Percentiles rank a stretch among this genome's conserved stretches.
phyloP scores from a whole-genome alignment of 2,329 filamentous ascomycete species.

The Triangularia verruculosa region DNA sequence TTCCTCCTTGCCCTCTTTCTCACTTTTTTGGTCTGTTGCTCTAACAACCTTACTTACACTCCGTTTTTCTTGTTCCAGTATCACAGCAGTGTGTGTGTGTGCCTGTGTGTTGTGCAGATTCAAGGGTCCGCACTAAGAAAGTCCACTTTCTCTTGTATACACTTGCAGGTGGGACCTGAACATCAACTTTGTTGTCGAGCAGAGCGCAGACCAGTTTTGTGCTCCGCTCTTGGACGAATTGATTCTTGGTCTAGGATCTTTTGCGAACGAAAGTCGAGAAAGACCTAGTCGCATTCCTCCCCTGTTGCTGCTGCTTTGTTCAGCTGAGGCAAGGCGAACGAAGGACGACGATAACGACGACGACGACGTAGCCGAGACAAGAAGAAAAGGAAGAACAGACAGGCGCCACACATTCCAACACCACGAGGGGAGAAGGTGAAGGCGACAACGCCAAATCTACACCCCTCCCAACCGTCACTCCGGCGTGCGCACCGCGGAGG shows the following conservation, averaged over 20 bases:
- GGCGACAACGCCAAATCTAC: not conserved
- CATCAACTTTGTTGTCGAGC: too few species aligned
- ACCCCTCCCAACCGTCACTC: conserved; percentile 26
- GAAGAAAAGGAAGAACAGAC: conserved; percentile 9
- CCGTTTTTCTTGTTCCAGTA: not conserved
- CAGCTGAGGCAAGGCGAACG: not conserved
- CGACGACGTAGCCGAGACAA: not conserved
- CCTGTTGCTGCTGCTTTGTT: too few species aligned
- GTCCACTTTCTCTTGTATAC: too few species aligned
- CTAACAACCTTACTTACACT: conserved; percentile 2
- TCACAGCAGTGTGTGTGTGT: not conserved
- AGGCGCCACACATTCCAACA: conserved; percentile 20
- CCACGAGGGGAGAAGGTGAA: not conserved
- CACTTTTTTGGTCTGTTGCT: not conserved
- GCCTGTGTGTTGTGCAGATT: not conserved
- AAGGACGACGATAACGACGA: not conserved
- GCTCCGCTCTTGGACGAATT: not conserved
- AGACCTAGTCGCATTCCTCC: not conserved
- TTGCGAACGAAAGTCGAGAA: not conserved
- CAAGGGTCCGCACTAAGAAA: too few species aligned
- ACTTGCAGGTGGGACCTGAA: too few species aligned
- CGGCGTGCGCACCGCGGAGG: conserved; percentile 24
- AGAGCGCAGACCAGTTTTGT: too few species aligned
- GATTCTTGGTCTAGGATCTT: not conserved
- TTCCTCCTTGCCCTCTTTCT: not conserved